Conservation (phyloP, 441 rosid species). For the Biscutella auriculata region DNA sequence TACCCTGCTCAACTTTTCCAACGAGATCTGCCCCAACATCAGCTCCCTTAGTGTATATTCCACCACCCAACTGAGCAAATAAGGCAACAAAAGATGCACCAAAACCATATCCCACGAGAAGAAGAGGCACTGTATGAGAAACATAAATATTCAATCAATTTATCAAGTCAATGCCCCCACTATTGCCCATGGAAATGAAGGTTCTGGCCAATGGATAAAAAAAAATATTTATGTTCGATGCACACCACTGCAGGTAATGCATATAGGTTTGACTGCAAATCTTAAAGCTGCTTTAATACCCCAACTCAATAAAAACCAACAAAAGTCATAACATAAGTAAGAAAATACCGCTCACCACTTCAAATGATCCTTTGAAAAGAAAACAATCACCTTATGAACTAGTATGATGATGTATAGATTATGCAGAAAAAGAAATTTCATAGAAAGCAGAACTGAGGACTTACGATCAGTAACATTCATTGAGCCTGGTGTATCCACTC, state of each 20-base stretch:
- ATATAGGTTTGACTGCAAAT: neutral
- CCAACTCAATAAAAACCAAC: neutral
- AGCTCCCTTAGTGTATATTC: conserved; percentile 97
- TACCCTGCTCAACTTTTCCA: conserved; percentile 98
- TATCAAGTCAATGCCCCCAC: neutral
- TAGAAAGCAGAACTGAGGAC: conserved; percentile 26
- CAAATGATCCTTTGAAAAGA: neutral
- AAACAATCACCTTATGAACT: neutral
- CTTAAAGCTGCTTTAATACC: neutral
- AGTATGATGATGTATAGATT: neutral
- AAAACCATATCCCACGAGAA: conserved; percentile 97
- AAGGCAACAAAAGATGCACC: conserved; percentile 99
- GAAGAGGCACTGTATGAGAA: conserved; percentile 74
- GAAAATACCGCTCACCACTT: neutral
- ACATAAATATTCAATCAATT: conserved; percentile 10
- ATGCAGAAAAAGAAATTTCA: neutral
- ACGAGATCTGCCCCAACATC: conserved; percentile 99
- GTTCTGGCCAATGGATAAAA: neutral
- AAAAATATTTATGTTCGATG: neutral
- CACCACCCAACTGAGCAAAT: conserved; percentile 99
- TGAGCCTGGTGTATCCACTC: conserved; percentile 68
- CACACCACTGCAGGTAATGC: neutral
- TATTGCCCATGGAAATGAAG: neutral
- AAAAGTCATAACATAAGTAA: neutral
- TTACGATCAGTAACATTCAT: conserved; percentile 87